Conservation (phyloP, 768 basidiomycete genomes). For the Scleroderma bovista region DNA sequence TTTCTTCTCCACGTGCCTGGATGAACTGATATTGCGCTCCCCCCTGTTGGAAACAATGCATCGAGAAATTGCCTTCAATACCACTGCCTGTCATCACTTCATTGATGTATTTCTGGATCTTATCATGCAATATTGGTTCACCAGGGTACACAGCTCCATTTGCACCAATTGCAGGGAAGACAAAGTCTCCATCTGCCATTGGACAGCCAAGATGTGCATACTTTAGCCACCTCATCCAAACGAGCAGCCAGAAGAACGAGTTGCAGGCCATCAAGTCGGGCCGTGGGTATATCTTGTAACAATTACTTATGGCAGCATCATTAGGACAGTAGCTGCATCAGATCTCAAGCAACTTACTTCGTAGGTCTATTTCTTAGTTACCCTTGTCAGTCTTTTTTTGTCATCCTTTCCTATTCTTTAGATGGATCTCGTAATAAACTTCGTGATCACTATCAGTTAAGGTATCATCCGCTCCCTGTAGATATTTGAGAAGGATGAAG, state of each 20-base stretch:
- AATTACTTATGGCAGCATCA: neutral
- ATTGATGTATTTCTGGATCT: slow-evolving; percentile 23
- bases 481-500: neutral
- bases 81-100: slow-evolving; percentile 12
- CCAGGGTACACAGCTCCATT: slow-evolving; percentile 22
- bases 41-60: slow-evolving; percentile 31
- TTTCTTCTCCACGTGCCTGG: slow-evolving; percentile 12
- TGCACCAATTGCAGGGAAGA: slow-evolving; percentile 27
- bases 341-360: neutral
- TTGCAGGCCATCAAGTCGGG: no score
- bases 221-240: neutral
- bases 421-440: slow-evolving; percentile 15
- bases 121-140: slow-evolving; percentile 24
- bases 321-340: neutral
- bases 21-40: neutral
- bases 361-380: slow-evolving; percentile 13
- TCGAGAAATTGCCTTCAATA: slow-evolving; percentile 19
- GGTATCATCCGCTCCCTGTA: neutral
- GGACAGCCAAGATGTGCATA: neutral
- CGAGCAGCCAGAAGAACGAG: no score
- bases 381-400: slow-evolving; percentile 20
- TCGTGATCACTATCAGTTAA: slow-evolving; percentile 4
- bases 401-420: slow-evolving; percentile 21
- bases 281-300: neutral
- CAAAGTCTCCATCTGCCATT: slow-evolving; percentile 22